Conservation (phyloP, 2,329 filamentous ascomycete genomes). For the Coniella lustricola region DNA sequence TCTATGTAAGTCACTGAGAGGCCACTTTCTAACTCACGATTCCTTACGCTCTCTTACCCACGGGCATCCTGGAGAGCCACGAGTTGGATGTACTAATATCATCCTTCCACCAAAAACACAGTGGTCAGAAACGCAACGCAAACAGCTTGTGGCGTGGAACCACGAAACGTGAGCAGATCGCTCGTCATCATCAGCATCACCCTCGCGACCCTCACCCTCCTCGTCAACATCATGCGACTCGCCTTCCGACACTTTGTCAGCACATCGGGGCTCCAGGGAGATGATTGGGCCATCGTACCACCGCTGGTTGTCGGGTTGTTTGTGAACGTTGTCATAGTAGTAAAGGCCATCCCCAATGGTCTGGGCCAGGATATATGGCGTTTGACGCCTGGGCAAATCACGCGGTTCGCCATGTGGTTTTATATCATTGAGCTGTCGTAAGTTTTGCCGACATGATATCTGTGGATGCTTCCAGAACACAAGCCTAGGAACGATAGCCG, state of each 20-base stretch:
- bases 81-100: too few relatives aligned
- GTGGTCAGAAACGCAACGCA: neutral
- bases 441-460: neutral
- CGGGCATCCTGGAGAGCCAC: too few relatives aligned
- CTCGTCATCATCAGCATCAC: neutral
- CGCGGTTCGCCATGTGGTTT: slow-evolving; percentile 20
- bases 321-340: slow-evolving; percentile 11
- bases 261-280: slow-evolving; percentile 8
- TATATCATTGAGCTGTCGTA: slow-evolving; percentile 20
- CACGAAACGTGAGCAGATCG: neutral
- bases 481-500: too few relatives aligned
- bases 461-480: too few relatives aligned
- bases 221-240: slow-evolving; percentile 8
- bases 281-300: slow-evolving; percentile 18
- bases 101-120: neutral
- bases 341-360: slow-evolving; percentile 15
- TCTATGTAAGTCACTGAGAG: neutral
- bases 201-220: slow-evolving; percentile 3
- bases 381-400: slow-evolving; percentile 21
- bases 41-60: too few relatives aligned
- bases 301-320: slow-evolving; percentile 16
- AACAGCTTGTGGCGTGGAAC: neutral
- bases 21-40: too few relatives aligned
- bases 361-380: slow-evolving; percentile 25
- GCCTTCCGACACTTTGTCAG: slow-evolving; percentile 13